These are phyloP conservation scores for Nidularia sp. DNA, from an alignment of 768 basidiomycete genomes.

Conservation along the genomic window DNA sequence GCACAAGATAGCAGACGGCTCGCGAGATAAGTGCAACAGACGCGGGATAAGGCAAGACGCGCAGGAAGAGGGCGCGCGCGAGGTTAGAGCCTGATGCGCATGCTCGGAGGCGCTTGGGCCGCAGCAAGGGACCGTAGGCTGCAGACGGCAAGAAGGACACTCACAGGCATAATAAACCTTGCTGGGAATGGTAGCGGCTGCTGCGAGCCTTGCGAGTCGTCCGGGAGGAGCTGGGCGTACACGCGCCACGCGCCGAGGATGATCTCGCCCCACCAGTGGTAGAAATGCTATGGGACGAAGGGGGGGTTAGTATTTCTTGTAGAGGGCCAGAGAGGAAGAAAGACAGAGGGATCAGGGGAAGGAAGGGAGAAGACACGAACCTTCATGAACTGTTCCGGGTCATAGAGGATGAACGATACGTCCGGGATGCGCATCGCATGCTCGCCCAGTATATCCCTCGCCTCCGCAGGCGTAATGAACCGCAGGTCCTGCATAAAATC, in stretches of 20 bases:
- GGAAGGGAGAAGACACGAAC: slow-evolving; percentile 8
- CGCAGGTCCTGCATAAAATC: slow-evolving; percentile 14
- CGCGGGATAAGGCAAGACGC: no score
- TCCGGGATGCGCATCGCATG: slow-evolving; percentile 14
- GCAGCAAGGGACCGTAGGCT: background rate
- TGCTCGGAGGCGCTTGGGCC: no score
- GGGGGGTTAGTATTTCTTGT: background rate
- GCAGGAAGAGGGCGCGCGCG: no score
- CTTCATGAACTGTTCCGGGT: slow-evolving; percentile 17
- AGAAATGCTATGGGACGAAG: slow-evolving; percentile 28
- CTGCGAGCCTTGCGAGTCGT: background rate
- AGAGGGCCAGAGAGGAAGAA: background rate
- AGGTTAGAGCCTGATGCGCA: no score
- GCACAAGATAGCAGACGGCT: no score
- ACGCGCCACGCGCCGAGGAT: slow-evolving; percentile 38
- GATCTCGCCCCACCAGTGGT: slow-evolving; percentile 46
- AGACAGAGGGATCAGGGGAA: background rate
- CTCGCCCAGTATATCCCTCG: slow-evolving; percentile 12
- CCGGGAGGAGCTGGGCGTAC: slow-evolving; percentile 22
- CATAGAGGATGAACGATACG: slow-evolving; percentile 16
- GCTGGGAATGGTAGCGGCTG: slow-evolving; percentile 15
- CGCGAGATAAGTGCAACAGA: no score
- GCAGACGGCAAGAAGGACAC: slow-evolving; percentile 2
- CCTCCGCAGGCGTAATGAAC: slow-evolving; percentile 14
- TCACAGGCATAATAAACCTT: slow-evolving; percentile 31